Conservation (phyloP, 768 basidiomycete species). For the Symmetrospora coprosmae region DNA sequence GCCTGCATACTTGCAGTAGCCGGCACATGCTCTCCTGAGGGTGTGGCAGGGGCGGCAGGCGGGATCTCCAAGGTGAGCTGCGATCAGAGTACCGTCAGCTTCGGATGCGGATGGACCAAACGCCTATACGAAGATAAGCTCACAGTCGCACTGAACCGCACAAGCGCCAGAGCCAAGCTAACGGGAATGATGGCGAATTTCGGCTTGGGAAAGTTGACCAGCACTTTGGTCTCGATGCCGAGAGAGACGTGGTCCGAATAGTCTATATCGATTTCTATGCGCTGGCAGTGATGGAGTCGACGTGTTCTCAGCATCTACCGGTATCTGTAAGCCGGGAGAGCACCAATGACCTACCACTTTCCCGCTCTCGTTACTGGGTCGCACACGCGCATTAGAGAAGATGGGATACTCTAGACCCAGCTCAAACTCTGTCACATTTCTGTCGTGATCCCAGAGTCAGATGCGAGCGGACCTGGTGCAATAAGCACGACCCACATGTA, state of each 20-base stretch:
- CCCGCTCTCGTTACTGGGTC: constrained; percentile 40
- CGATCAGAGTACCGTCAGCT: constrained; percentile 20
- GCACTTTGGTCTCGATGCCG: constrained; percentile 38
- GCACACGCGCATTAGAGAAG: constrained; percentile 55
- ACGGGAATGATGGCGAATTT: constrained; percentile 44
- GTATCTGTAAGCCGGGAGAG: background rate
- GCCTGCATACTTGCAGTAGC: constrained; percentile 42
- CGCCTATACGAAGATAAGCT: too few relatives aligned
- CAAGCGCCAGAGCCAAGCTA: constrained; percentile 63
- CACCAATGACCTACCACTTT: constrained; percentile 37
- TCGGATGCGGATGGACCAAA: constrained; percentile 41
- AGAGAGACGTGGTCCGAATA: constrained; percentile 74
- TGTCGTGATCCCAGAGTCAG: too few relatives aligned
- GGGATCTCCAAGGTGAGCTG: constrained; percentile 21
- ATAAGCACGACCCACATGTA: constrained; percentile 12
- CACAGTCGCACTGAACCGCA: constrained; percentile 72
- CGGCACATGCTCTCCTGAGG: constrained; percentile 43
- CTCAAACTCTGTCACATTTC: constrained; percentile 31
- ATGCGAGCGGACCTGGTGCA: too few relatives aligned
- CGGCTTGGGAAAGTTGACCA: constrained; percentile 42
- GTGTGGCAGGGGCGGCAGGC: constrained; percentile 35
- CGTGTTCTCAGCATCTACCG: background rate
- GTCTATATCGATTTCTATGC: constrained; percentile 65
- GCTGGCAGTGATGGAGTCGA: constrained; percentile 40
- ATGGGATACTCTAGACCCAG: constrained; percentile 47